phyloP scores from a whole-genome alignment of 495 filamentous ascomycete genomes.

The Bacidia rubella region DNA sequence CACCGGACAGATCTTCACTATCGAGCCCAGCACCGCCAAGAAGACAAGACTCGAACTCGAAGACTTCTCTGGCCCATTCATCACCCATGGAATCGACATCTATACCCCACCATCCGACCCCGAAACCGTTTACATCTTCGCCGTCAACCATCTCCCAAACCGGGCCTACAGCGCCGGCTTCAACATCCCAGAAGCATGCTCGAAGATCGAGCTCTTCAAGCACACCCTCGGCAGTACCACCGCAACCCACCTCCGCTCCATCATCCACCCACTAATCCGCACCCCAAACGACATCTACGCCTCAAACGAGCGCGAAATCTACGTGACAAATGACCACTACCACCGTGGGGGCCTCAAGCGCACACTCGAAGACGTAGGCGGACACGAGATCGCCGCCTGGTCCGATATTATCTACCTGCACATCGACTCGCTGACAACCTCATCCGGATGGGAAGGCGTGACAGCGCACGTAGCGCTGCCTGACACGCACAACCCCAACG shows the following conservation, averaged over 20 bases:
- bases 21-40: constrained; percentile 43
- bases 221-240: constrained; percentile 29
- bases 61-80: constrained; percentile 39
- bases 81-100: constrained; percentile 49
- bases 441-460: constrained; percentile 23
- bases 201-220: constrained; percentile 47
- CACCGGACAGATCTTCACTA: constrained; percentile 38
- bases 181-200: constrained; percentile 26
- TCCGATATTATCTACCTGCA: constrained; percentile 27
- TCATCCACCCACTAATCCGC: constrained; percentile 31
- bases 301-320: constrained; percentile 33
- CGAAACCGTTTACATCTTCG: constrained; percentile 44
- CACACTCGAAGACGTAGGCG: constrained; percentile 24
- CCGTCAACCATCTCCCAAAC: constrained; percentile 44
- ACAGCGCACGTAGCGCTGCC: constrained; percentile 30
- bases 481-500: constrained; percentile 40
- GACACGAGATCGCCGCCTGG: constrained; percentile 21
- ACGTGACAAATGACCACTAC: constrained; percentile 49
- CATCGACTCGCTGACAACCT: constrained; percentile 12
- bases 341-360: constrained; percentile 36
- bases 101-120: constrained; percentile 30
- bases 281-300: constrained; percentile 50
- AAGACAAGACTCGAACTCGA: constrained; percentile 34
- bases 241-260: constrained; percentile 31
- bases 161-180: constrained; percentile 22